Percentiles rank a stretch among this genome's conserved stretches.
Evolutionary conservation across 331 rosid species (phyloP).

Genomic region (Acacia concinna): DNA sequence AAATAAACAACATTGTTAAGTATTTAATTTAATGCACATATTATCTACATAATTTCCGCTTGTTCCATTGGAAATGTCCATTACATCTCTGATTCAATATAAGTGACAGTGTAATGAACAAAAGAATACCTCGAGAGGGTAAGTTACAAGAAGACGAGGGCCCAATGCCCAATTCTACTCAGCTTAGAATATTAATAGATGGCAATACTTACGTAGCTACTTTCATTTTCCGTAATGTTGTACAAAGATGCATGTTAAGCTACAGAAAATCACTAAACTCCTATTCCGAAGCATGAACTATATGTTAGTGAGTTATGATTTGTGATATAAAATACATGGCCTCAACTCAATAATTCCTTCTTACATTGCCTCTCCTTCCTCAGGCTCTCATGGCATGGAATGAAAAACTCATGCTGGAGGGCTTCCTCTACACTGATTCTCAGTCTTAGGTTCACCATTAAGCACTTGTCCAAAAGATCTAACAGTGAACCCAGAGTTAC

Average conservation of each 20-base stretch:
- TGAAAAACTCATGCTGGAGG: conserved; percentile 51
- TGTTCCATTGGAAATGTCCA: not conserved
- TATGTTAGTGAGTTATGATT: not conserved
- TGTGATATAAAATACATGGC: not conserved
- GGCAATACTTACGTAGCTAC: not conserved
- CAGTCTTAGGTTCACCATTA: conserved; percentile 52
- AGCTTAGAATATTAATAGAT: not conserved
- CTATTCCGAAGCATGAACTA: not conserved
- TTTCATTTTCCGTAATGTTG: not conserved
- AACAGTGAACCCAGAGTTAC: conserved; percentile 38
- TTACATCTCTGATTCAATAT: not conserved
- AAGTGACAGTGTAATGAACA: not conserved
- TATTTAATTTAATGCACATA: not conserved
- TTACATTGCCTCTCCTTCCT: conserved; percentile 37
- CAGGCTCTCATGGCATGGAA: conserved; percentile 44
- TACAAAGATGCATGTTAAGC: not conserved
- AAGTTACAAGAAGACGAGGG: not conserved
- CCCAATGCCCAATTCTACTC: not conserved
- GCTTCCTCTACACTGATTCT: conserved; percentile 55
- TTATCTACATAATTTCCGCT: not conserved
- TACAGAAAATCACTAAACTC: not conserved
- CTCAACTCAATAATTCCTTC: conserved; percentile 23
- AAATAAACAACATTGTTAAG: not conserved
- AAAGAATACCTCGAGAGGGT: not conserved
- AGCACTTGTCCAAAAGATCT: conserved; percentile 53